Evolutionary conservation across 148 eudicot species (phyloP).

Genomic region (Suaeda aralocaspica): DNA sequence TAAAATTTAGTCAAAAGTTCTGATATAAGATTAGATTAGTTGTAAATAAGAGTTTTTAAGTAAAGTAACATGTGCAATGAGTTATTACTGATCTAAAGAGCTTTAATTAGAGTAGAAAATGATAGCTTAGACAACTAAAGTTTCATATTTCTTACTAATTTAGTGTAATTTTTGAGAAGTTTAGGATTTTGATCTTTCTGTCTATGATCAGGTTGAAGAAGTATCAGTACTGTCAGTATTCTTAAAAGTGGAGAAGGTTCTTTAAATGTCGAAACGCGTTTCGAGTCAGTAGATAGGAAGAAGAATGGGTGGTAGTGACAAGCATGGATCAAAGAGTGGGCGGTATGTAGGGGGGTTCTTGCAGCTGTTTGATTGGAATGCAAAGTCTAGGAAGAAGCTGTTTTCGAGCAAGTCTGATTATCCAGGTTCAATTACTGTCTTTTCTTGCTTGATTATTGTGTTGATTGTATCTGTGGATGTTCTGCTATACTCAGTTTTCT

Average conservation of each 20-base stretch:
- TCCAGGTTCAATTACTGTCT: slow-evolving; percentile 44
- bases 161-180: not conserved
- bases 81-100: not conserved
- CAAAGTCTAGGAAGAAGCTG: slow-evolving; percentile 88
- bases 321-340: slow-evolving; percentile 62
- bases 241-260: slow-evolving; percentile 18
- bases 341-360: slow-evolving; percentile 89
- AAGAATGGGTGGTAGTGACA: slow-evolving; percentile 57
- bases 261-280: slow-evolving; percentile 15
- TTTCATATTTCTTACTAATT: not conserved
- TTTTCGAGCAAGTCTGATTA: slow-evolving; percentile 70
- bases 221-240: not conserved
- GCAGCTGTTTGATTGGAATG: slow-evolving; percentile 97
- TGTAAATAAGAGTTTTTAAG: not conserved
- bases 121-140: not conserved
- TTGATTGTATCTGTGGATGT: not conserved
- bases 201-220: slow-evolving; percentile 12
- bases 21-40: not conserved
- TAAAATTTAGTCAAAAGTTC: no score
- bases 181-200: not conserved
- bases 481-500: slow-evolving; percentile 14
- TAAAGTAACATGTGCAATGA: not conserved
- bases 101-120: not conserved
- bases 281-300: slow-evolving; percentile 20
- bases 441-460: not conserved